Conservation (phyloP, 2,329 filamentous ascomycete genomes). For the Helminthosporium solani region DNA sequence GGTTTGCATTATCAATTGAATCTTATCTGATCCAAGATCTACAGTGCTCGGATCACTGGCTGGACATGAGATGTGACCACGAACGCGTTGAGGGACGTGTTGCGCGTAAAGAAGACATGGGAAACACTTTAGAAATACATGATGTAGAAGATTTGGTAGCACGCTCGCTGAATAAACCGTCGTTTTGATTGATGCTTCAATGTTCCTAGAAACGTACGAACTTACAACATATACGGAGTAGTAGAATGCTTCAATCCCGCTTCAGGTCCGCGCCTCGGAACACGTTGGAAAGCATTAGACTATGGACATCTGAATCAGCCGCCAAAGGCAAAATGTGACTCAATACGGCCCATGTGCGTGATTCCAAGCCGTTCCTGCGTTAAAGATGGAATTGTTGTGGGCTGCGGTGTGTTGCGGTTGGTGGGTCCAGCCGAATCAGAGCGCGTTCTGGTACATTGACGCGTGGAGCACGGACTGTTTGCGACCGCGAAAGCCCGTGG, state of each 20-base stretch:
- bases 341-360: constrained; percentile 14
- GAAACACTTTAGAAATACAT: neutral
- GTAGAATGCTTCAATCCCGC: neutral
- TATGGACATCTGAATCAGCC: constrained; percentile 26
- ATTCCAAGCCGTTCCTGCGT: constrained; percentile 15
- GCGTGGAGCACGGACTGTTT: constrained; percentile 32
- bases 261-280: constrained; percentile 9
- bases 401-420: too few relatives aligned
- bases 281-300: constrained; percentile 33
- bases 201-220: too few relatives aligned
- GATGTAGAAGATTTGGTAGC: neutral
- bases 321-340: constrained; percentile 24
- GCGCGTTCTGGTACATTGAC: constrained; percentile 30
- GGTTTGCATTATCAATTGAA: neutral
- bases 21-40: constrained; percentile 5
- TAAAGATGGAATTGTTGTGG: constrained; percentile 24
- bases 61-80: too few relatives aligned
- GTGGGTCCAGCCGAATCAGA: constrained; percentile 32
- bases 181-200: too few relatives aligned
- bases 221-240: too few relatives aligned
- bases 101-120: neutral
- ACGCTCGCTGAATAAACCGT: neutral
- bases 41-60: neutral
- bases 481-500: constrained; percentile 22
- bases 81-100: neutral